phyloP scores from a whole-genome alignment of 2,329 filamentous ascomycete genomes.

The Colletotrichum melonis region DNA sequence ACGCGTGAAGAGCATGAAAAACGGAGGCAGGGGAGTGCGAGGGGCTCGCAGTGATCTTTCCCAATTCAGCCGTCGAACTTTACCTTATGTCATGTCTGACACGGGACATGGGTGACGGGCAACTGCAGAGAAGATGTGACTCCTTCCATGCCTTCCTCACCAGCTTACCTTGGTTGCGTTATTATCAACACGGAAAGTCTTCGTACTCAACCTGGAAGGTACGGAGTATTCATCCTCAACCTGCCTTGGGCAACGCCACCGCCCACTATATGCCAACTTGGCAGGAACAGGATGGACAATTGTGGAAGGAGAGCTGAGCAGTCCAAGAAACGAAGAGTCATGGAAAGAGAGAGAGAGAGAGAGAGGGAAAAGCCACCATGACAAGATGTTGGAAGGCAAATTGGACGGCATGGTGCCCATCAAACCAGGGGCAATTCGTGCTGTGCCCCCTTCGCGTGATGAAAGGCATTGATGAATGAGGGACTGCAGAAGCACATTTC shows the following conservation, averaged over 20 bases:
- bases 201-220: too few species aligned
- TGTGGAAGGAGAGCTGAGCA: background rate
- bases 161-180: too few species aligned
- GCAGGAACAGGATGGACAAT: background rate
- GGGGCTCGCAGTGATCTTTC: background rate
- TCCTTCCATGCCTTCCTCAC: background rate
- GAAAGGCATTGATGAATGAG: constrained; percentile 4
- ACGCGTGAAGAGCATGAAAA: background rate
- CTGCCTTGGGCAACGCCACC: background rate
- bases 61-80: background rate
- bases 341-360: background rate
- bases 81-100: background rate
- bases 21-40: background rate
- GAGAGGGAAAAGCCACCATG: background rate
- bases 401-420: constrained; percentile 1
- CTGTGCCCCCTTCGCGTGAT: constrained; percentile 24
- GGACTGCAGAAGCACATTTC: background rate
- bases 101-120: background rate
- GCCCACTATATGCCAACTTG: background rate
- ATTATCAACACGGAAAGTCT: too few species aligned
- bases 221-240: background rate
- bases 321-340: background rate
- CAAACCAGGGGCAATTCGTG: background rate
- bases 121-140: background rate
- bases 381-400: background rate